These are phyloP conservation scores for Labyrinthula sp. DNA, from an alignment of 352 stramenopile species.

Conservation along the genomic window DNA sequence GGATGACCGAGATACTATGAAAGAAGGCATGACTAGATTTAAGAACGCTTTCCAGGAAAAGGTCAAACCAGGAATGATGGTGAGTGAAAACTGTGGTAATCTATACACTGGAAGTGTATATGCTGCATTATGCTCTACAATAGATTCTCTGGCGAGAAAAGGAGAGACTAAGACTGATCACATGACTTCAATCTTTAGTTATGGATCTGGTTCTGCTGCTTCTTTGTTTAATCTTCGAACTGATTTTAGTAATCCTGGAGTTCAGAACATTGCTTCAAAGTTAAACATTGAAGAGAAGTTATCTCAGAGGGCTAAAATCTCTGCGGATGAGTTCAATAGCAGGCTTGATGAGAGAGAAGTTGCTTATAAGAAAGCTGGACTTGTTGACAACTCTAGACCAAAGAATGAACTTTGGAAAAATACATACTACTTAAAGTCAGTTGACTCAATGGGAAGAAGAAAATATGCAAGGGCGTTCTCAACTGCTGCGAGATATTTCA, in stretches of 20 bases:
- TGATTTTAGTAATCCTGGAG: constrained; percentile 26
- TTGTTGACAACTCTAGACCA: constrained; percentile 39
- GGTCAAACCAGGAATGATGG: constrained; percentile 14
- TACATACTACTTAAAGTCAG: constrained; percentile 67
- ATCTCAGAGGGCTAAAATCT: constrained; percentile 47
- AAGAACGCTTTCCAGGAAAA: constrained; percentile 31
- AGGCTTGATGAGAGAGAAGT: constrained; percentile 64
- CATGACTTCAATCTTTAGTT: constrained; percentile 74
- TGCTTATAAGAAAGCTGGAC: constrained; percentile 46
- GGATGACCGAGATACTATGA: constrained; percentile 49
- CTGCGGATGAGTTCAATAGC: constrained; percentile 62
- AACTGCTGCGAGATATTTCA: no score
- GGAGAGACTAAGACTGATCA: constrained; percentile 33
- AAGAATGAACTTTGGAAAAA: constrained; percentile 43
- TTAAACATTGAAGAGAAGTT: constrained; percentile 61
- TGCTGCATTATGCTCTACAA: constrained; percentile 72
- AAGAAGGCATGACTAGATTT: constrained; percentile 50
- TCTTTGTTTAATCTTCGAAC: constrained; percentile 73
- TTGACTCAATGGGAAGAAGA: constrained; percentile 61
- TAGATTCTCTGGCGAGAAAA: no score
- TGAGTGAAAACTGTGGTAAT: constrained; percentile 64
- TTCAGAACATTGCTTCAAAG: constrained; percentile 55
- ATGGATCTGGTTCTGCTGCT: constrained; percentile 78
- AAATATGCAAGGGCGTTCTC: no score
- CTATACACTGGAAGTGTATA: constrained; percentile 90